Evolutionary conservation across 1,284 basidiomycete genomes (phyloP).

Genomic region (Takashimella koratensis): DNA sequence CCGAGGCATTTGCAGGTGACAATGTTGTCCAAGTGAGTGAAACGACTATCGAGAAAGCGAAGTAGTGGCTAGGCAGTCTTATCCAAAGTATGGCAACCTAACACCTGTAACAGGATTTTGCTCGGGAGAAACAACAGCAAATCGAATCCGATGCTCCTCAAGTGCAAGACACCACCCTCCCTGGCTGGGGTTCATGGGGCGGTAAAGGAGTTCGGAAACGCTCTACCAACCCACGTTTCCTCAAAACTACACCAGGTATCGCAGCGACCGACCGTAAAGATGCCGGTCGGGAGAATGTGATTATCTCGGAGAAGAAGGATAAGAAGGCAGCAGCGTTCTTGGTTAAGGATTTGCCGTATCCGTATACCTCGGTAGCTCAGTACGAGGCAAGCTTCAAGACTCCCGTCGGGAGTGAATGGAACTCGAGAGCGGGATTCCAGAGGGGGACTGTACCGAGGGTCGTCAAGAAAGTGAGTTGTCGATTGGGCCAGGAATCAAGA

Average conservation of each 20-base stretch:
- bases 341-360: slow-evolving; percentile 85
- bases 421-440: slow-evolving; percentile 83
- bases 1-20: slow-evolving; percentile 92
- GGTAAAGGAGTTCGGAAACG: slow-evolving; percentile 62
- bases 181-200: slow-evolving; percentile 95
- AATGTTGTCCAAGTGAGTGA: slow-evolving; percentile 78
- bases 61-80: too few relatives aligned
- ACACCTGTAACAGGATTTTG: slow-evolving; percentile 90
- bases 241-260: slow-evolving; percentile 78
- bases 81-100: too few relatives aligned
- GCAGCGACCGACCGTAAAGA: slow-evolving; percentile 76
- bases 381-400: slow-evolving; percentile 76
- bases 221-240: slow-evolving; percentile 55
- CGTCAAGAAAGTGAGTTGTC: slow-evolving; percentile 69
- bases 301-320: slow-evolving; percentile 90
- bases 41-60: too few relatives aligned
- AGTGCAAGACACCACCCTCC: slow-evolving; percentile 82
- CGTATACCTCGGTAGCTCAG: slow-evolving; percentile 86
- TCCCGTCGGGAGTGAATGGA: slow-evolving; percentile 89
- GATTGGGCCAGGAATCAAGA: neutral
- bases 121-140: slow-evolving; percentile 71
- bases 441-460: slow-evolving; percentile 75
- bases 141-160: slow-evolving; percentile 79
- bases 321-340: slow-evolving; percentile 87
- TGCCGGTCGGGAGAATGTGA: slow-evolving; percentile 76